Percentiles rank a stretch among this genome's conserved stretches.
Conservation (phyloP, 2,329 filamentous ascomycete genomes). For the Neofusicoccum laricinum region DNA sequence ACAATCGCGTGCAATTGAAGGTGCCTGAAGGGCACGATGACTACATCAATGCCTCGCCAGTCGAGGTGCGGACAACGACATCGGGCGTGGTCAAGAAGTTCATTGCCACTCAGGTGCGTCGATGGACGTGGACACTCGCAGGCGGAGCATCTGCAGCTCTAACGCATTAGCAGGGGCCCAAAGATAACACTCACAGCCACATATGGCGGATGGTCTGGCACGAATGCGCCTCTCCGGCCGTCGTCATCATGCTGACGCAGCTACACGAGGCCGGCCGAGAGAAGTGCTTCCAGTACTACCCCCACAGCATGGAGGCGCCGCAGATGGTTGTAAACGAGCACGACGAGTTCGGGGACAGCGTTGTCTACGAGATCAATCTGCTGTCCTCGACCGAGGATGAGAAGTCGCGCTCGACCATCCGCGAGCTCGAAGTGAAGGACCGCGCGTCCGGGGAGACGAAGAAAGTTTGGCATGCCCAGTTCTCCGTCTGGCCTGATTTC, state of each 20-base stretch:
- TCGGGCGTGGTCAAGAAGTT: constrained; percentile 55
- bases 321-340: constrained; percentile 57
- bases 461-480: constrained; percentile 79
- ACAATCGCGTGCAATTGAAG: constrained; percentile 76
- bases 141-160: background rate
- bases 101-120: constrained; percentile 76
- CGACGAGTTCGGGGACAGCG: constrained; percentile 63
- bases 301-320: constrained; percentile 42
- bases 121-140: no score
- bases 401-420: constrained; percentile 63
- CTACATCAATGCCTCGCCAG: constrained; percentile 53
- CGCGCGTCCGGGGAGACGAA: constrained; percentile 51
- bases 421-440: constrained; percentile 60
- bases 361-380: constrained; percentile 67
- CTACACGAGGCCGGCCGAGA: constrained; percentile 73
- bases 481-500: constrained; percentile 87
- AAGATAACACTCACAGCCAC: constrained; percentile 69
- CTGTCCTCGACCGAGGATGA: constrained; percentile 53
- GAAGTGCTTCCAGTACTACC: constrained; percentile 91
- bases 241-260: constrained; percentile 93
- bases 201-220: constrained; percentile 96
- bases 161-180: constrained; percentile 63
- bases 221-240: constrained; percentile 65
- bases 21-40: constrained; percentile 65
- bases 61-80: constrained; percentile 40